Conservation (phyloP, 164 flowering plant genomes). For the Stephania japonica region DNA sequence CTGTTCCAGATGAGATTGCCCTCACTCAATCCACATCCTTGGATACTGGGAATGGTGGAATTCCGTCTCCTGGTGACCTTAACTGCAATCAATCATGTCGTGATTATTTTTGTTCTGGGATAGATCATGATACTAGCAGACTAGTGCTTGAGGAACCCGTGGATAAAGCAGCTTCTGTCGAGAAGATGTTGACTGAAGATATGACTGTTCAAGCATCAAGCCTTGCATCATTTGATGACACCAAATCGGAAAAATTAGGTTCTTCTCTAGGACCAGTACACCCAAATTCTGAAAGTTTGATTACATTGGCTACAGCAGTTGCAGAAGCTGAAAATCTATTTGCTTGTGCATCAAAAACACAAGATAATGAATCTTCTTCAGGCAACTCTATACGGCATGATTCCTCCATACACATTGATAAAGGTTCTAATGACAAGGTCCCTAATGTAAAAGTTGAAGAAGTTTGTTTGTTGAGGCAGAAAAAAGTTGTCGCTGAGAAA, state of each 20-base stretch:
- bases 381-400: constrained; percentile 11
- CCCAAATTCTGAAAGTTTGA: constrained; percentile 6
- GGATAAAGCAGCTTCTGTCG: constrained; percentile 1
- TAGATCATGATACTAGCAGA: background rate
- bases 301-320: constrained; percentile 7
- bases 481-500: background rate
- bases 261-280: background rate
- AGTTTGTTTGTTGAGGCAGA: background rate
- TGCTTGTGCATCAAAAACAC: constrained; percentile 3
- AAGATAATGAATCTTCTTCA: constrained; percentile 6
- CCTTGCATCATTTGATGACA: constrained; percentile 8
- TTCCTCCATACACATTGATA: constrained; percentile 8
- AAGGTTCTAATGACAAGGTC: background rate
- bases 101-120: background rate
- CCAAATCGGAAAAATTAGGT: constrained; percentile 6
- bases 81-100: background rate
- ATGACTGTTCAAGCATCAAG: background rate
- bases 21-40: background rate
- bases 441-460: background rate
- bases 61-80: constrained; percentile 8
- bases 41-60: constrained; percentile 2
- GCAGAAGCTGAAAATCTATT: constrained; percentile 6
- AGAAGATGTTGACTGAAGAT: background rate
- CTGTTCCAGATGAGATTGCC: constrained; percentile 12
- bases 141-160: background rate